Evolutionary conservation across 1,139 yeast species (phyloP).

Genomic region (Geotrichum aggregatum): DNA sequence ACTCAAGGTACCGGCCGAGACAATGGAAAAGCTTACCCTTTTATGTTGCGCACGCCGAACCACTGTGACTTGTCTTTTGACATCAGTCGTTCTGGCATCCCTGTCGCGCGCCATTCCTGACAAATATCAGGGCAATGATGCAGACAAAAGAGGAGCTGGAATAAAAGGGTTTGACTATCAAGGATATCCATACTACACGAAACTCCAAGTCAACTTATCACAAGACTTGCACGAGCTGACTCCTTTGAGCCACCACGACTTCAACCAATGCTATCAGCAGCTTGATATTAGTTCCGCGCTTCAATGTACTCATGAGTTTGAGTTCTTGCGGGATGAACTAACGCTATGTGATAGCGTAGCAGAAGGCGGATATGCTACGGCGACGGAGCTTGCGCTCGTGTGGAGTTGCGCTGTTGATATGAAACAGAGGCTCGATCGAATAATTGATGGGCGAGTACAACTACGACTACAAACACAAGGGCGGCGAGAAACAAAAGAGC

Average conservation of each 20-base stretch:
- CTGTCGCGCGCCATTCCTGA: constrained; percentile 11
- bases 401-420: constrained; percentile 5
- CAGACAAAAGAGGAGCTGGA: constrained; percentile 1
- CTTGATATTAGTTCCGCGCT: neutral
- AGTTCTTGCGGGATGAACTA: neutral
- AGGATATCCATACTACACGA: constrained; percentile 4
- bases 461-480: neutral
- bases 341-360: neutral
- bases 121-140: neutral
- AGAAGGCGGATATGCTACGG: constrained; percentile 6
- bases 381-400: constrained; percentile 6
- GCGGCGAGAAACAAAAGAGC: neutral
- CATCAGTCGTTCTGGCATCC: constrained; percentile 7
- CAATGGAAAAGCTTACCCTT: neutral
- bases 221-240: neutral
- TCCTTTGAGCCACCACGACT: neutral
- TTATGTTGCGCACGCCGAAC: constrained; percentile 1
- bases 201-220: neutral
- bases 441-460: neutral
- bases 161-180: constrained; percentile 7
- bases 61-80: neutral
- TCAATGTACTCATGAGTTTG: neutral
- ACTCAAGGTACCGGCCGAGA: neutral
- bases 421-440: neutral
- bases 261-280: no score